phyloP scores from a whole-genome alignment of 805 yeast species.

The Candida pini region DNA sequence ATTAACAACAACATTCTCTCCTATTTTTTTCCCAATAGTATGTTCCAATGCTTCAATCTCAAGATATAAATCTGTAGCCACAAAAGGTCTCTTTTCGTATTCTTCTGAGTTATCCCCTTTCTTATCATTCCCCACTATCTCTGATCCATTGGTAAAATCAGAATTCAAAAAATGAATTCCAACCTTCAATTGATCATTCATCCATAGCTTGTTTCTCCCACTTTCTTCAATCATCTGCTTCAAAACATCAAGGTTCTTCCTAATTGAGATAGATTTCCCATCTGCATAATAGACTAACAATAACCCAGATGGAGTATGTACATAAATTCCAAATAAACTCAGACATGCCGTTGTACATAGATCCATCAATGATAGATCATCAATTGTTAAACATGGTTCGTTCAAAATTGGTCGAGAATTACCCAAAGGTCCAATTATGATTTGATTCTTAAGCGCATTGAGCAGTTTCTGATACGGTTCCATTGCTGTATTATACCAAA shows the following conservation, averaged over 20 bases:
- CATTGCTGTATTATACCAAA: too few species aligned
- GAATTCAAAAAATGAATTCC: slow-evolving; percentile 5
- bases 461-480: too few species aligned
- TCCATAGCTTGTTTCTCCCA: slow-evolving; percentile 9
- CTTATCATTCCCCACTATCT: background rate
- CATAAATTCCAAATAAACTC: slow-evolving; percentile 24
- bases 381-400: slow-evolving; percentile 10
- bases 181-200: slow-evolving; percentile 1
- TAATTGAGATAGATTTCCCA: slow-evolving; percentile 20
- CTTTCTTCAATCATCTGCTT: slow-evolving; percentile 25
- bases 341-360: slow-evolving; percentile 16
- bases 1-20: too few species aligned
- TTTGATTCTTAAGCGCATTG: too few species aligned
- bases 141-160: background rate
- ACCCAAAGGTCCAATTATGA: too few species aligned
- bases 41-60: too few species aligned
- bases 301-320: slow-evolving; percentile 16
- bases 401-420: too few species aligned
- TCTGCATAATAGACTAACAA: slow-evolving; percentile 16
- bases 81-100: background rate
- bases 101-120: background rate
- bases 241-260: slow-evolving; percentile 18
- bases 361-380: background rate
- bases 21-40: too few species aligned
- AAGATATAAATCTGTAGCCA: too few species aligned